Evolutionary conservation across 306 rosid species (phyloP), one percentile per base, ranked within the genome.

Genomic region (Calophaca sinica): DNA sequence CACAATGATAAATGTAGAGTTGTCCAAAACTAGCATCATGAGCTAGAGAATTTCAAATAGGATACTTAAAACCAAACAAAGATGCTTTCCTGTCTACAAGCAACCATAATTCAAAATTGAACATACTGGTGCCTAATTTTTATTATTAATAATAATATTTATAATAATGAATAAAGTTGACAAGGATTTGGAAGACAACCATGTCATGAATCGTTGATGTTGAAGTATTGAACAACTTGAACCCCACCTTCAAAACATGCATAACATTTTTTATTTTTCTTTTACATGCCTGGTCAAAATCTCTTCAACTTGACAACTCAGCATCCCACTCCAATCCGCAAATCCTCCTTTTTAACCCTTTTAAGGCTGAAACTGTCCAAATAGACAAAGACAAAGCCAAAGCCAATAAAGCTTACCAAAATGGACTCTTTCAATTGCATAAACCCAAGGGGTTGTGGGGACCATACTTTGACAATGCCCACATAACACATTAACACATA

Each of bases 261-360:
- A 78, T 13, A 79, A 78, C 59, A 36, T 7, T 52, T 41, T 76
- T 6, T 7, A 4, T 5, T 38, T 28, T 28, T n/a, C n/a, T 12
- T 33, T 45, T 66, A 15, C 36, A 64, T 73, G 61, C 58, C 29
- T 71, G 70, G 80, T 74, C 78, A 42, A 76, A 80, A 12, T 46
- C 72, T 44, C 38, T 65, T 71, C 69, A 54, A 75, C 73, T 11
- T 28, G 8, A 64, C 51, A 70, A 5, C 74, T 62, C 68, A 63
- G 39, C 70, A 78, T 11, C 7, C 63, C 4, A 26, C 59, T 3
- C 55, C 1, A 13, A 51, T 80, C 76, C 67, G 72, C 4, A 41
- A 80, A 67, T 42, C 51, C 5, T 14, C 36, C n/a, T 66, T n/a
- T n/a, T n/a, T 55, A 38, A 48, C 5, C 48, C 26, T 45, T 32